These are phyloP conservation scores for Heliocybe sulcata DNA, from an alignment of 1,284 basidiomycete species.

Conservation along the genomic window DNA sequence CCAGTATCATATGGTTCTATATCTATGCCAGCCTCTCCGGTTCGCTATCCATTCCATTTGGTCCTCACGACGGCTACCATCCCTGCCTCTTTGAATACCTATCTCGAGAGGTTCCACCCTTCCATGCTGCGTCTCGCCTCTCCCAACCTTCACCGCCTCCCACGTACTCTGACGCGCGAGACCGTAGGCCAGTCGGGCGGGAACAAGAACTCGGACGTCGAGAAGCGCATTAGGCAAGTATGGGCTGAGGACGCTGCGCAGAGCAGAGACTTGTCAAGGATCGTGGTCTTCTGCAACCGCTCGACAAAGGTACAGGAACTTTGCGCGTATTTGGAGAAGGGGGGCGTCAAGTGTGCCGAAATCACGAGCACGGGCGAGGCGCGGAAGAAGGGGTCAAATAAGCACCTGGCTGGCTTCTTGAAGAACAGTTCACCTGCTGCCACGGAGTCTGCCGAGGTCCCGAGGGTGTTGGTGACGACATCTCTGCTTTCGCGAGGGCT, in stretches of 20 bases:
- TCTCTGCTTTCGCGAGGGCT: slow-evolving; percentile 88
- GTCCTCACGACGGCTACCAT: slow-evolving; percentile 85
- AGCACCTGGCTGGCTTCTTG: slow-evolving; percentile 69
- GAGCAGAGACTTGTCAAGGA: slow-evolving; percentile 38
- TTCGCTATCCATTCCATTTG: slow-evolving; percentile 67
- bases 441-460: slow-evolving; percentile 18
- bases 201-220: slow-evolving; percentile 73
- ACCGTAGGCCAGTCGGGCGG: slow-evolving; percentile 74
- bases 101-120: slow-evolving; percentile 59
- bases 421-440: neutral
- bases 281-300: slow-evolving; percentile 81
- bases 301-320: slow-evolving; percentile 58
- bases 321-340: slow-evolving; percentile 46
- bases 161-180: slow-evolving; percentile 60
- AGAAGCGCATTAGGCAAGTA: slow-evolving; percentile 61
- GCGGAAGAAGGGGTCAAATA: slow-evolving; percentile 61
- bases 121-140: slow-evolving; percentile 63
- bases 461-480: slow-evolving; percentile 80
- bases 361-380: slow-evolving; percentile 48
- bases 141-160: slow-evolving; percentile 73
- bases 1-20: slow-evolving; percentile 25
- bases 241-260: slow-evolving; percentile 64
- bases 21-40: slow-evolving; percentile 6
- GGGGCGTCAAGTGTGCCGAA: slow-evolving; percentile 60
- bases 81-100: slow-evolving; percentile 64